phyloP scores from a whole-genome alignment of 2,329 filamentous ascomycete genomes.

The Sporothrix mexicana region DNA sequence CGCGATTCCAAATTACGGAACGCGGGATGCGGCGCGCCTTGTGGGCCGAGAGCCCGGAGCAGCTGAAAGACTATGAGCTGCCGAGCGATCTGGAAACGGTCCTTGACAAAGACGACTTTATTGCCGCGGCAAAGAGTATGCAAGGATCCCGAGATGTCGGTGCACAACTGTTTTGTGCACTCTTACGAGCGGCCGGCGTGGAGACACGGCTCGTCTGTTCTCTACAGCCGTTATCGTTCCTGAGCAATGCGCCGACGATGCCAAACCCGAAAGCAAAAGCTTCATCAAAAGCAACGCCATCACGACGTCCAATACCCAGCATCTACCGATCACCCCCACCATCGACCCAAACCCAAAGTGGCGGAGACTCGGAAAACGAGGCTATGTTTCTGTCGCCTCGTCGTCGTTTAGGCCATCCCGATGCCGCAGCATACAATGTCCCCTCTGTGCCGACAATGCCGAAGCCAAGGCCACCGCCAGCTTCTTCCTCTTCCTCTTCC shows the following conservation, averaged over 20 bases:
- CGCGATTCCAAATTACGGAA: conserved; percentile 72
- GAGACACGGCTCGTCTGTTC: conserved; percentile 87
- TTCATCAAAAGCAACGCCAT: conserved; percentile 40
- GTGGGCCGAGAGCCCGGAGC: conserved; percentile 74
- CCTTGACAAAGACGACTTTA: conserved; percentile 75
- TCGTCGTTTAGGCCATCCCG: conserved; percentile 59
- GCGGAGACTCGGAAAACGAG: conserved; percentile 24
- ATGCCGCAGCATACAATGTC: conserved; percentile 59
- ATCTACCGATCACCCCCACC: conserved; percentile 43
- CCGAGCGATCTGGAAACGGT: conserved; percentile 70
- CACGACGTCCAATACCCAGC: conserved; percentile 47
- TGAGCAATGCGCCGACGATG: conserved; percentile 57
- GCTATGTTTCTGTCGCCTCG: conserved; percentile 46
- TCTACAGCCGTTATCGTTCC: conserved; percentile 79
- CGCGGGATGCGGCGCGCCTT: conserved; percentile 71
- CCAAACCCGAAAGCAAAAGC: conserved; percentile 47
- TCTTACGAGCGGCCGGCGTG: conserved; percentile 82
- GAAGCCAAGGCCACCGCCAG: conserved; percentile 32
- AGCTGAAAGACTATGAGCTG: conserved; percentile 63
- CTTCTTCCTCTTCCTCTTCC: conserved; percentile 46
- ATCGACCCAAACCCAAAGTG: not conserved
- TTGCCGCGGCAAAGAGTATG: conserved; percentile 68
- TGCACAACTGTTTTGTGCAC: conserved; percentile 86
- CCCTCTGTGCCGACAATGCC: conserved; percentile 48
- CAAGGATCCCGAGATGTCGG: conserved; percentile 88